These are phyloP conservation scores for Cryphonectria parasitica DNA, from an alignment of 2,329 filamentous ascomycete species.

Conservation along the genomic window DNA sequence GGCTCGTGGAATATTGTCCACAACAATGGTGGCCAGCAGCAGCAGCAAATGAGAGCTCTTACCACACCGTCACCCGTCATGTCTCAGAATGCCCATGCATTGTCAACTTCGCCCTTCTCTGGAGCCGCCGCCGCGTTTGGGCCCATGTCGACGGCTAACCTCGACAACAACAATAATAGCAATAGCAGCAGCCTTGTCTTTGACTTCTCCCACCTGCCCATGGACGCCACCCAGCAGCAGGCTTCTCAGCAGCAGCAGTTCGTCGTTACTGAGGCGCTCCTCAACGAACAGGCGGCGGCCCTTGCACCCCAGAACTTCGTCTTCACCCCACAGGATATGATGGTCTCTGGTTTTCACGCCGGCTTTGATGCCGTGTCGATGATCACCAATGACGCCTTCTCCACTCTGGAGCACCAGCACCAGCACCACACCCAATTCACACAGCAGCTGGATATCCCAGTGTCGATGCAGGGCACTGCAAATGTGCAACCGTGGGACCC, in stretches of 20 bases:
- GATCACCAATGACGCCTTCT: constrained; percentile 9
- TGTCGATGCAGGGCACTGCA: constrained; percentile 41
- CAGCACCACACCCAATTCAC: constrained; percentile 24
- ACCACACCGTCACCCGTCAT: constrained; percentile 38
- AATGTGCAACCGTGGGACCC: constrained; percentile 50
- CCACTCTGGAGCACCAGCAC: constrained; percentile 34
- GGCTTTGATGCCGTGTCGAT: constrained; percentile 28
- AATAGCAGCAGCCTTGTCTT: constrained; percentile 1
- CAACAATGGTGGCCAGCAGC: constrained; percentile 35
- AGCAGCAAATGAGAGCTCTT: constrained; percentile 31
- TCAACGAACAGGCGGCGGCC: constrained; percentile 33
- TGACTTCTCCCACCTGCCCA: constrained; percentile 13
- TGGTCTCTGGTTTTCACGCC: constrained; percentile 38
- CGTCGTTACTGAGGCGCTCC: constrained; percentile 15
- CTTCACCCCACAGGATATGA: constrained; percentile 29
- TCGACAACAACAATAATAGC: neutral
- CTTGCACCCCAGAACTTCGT: constrained; percentile 51
- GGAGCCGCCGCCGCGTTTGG: constrained; percentile 2
- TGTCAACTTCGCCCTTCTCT: constrained; percentile 8
- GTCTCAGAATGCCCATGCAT: constrained; percentile 41
- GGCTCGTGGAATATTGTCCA: constrained; percentile 54
- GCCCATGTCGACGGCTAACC: neutral
- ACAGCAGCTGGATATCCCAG: constrained; percentile 43
- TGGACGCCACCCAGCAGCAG: constrained; percentile 17
- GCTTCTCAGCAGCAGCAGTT: constrained; percentile 16